Conservation (phyloP, 345 rosid genomes). For the Citrus sinensis region DVS_A1.0 CM039162.1:5495001-5495500, state of each 20-base stretch:
- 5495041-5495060: background rate
- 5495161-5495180: background rate
- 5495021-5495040: too few relatives aligned
- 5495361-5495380: background rate
- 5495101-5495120: background rate
- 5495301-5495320: background rate
- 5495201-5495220: background rate
- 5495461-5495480: background rate
- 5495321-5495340: background rate
- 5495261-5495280: background rate
- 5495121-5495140: background rate
- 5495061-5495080: background rate
- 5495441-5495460: background rate
- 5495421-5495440: background rate
- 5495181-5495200: background rate
- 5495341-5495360: background rate
- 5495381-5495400: background rate
- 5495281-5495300: background rate
- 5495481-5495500: background rate
- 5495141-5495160: background rate
- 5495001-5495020: background rate
- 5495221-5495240: background rate
- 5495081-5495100: background rate
- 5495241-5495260: background rate
- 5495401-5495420: background rate